Evolutionary conservation across 345 rosid species (phyloP), one percentile per base, ranked within the genome.

Genomic region (Pugionium cornutum): DNA sequence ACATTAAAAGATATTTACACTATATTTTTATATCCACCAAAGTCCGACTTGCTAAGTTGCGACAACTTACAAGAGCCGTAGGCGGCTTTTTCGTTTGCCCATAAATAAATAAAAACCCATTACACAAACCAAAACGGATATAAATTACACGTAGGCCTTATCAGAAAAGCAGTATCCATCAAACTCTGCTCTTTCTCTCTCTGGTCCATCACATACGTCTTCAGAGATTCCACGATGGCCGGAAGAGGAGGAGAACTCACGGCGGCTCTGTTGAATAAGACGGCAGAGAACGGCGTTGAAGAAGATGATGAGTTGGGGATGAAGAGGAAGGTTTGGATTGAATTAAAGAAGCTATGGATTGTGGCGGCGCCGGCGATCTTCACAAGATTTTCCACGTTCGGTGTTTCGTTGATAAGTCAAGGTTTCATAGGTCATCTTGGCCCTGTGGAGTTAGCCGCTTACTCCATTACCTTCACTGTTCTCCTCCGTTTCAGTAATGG

Each of bases 281-380:
- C 50, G 33, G 36, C 32, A 6, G 72, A 30, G 45, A 66, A 37
- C 37, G 52, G 62, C 10, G 42, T 18, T 18, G 18, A 32, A 37
- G 31, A 51, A 10, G 73, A 52, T 41, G 80, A 26, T 10, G 83
- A 68, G 54, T 67, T 66, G 10, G 32, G 49, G 27, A 43, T 85
- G 5, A 82, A 53, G 61, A 76, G 83, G 6, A 84, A 79, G 59
- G 9, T 88, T 63, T 84, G 88, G 97, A 42, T 3, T 0, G 97
- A 90, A 52, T 58, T 51, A 7, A 90, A 86, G 83, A 86, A 78
- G 84, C 35, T 84, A 32, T 90, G 97, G 97, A 45, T 70, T 6
- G 84, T 90, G 2, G 95, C 95, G 1, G 95, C 77, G 1, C 97
- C 97, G 25, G 95, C 95, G 4, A 86, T 84, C 48, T 86, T 90